phyloP scores from a whole-genome alignment of 2,329 filamentous ascomycete species.

The Teratosphaeria nubilosa region DNA sequence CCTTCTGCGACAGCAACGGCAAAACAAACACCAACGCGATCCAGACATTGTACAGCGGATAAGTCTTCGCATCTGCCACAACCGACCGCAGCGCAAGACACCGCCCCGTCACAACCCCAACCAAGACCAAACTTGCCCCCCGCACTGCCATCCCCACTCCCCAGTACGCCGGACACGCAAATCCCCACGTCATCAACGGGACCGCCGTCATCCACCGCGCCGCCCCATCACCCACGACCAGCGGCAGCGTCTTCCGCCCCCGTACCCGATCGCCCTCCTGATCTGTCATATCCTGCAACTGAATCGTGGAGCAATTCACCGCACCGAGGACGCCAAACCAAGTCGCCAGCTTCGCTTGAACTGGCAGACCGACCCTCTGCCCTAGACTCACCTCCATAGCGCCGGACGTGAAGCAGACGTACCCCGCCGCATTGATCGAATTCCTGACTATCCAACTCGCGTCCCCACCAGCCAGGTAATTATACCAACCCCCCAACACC shows the following conservation, averaged over 20 bases:
- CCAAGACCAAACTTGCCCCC: neutral
- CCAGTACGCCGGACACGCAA: neutral
- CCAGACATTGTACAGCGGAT: neutral
- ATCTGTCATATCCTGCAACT: neutral
- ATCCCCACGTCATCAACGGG: neutral
- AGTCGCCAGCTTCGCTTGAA: neutral
- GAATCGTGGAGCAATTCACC: neutral
- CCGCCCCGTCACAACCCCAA: neutral
- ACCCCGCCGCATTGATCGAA: neutral
- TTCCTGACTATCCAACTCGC: neutral
- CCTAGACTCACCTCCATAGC: neutral
- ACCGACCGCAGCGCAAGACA: neutral
- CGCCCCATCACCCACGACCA: neutral
- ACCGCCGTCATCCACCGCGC: neutral
- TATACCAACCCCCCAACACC: neutral
- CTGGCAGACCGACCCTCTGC: neutral
- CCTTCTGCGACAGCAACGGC: neutral
- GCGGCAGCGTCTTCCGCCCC: neutral
- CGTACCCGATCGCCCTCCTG: neutral
- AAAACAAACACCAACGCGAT: neutral
- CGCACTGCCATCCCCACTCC: neutral
- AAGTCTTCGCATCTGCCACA: neutral
- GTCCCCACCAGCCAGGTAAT: neutral
- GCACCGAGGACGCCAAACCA: neutral
- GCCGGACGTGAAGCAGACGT: neutral